Percentiles rank a stretch among this genome's conserved stretches.
Evolutionary conservation across 2,329 filamentous ascomycete species (phyloP).

Genomic region (Trichoderma cornu-damae): DNA sequence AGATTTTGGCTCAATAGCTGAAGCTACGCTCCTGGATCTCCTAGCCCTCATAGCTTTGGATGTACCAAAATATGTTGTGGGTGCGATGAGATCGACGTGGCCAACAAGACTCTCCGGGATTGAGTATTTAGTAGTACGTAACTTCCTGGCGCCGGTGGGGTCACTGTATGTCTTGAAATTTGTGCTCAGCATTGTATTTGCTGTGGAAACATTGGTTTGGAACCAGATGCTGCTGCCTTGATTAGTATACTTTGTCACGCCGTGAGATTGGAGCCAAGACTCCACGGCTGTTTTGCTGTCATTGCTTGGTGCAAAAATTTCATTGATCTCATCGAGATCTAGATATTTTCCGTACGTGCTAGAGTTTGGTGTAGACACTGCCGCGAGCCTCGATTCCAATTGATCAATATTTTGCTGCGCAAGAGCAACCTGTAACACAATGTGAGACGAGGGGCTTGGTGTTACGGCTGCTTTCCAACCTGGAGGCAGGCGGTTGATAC

Average conservation of each 20-base stretch:
- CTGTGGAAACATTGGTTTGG: neutral
- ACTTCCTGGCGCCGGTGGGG: neutral
- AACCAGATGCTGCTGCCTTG: slow-evolving; percentile 4
- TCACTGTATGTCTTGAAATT: slow-evolving; percentile 4
- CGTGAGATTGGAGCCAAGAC: slow-evolving; percentile 10
- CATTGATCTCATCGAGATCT: neutral
- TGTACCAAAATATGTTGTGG: slow-evolving; percentile 20
- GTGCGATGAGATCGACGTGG: slow-evolving; percentile 21
- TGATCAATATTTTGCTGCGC: slow-evolving; percentile 10
- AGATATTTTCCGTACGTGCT: slow-evolving; percentile 8
- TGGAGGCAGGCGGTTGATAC: neutral
- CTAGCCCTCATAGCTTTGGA: neutral
- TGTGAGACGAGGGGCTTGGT: neutral
- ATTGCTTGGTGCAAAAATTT: slow-evolving; percentile 1
- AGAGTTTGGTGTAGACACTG: slow-evolving; percentile 4
- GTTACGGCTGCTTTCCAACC: neutral
- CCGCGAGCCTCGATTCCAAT: slow-evolving; percentile 8
- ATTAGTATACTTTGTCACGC: neutral
- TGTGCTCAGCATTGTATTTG: slow-evolving; percentile 7
- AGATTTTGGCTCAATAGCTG: neutral
- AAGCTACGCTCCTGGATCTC: neutral
- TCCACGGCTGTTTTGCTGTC: neutral
- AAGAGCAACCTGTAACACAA: slow-evolving; percentile 7
- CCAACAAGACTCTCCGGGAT: slow-evolving; percentile 19
- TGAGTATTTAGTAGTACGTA: slow-evolving; percentile 21